Evolutionary conservation across 192 early-diverging fungal genomes (phyloP), one percentile per base, ranked within the genome.

Genomic region (Backusella tarrabulga): DNA sequence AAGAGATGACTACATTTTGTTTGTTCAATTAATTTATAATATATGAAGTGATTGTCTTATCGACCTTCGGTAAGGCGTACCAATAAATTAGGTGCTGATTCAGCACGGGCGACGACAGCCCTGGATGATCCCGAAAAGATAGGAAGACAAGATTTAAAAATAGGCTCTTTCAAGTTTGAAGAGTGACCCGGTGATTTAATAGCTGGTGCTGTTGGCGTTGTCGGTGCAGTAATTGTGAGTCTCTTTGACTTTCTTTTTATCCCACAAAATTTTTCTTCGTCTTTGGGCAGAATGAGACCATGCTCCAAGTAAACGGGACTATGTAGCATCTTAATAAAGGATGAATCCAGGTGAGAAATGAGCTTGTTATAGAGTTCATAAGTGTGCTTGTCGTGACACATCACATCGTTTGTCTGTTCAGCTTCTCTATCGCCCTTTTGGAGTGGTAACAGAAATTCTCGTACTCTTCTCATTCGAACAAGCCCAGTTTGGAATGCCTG

Each of bases 391-490:
- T 72, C 42, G n/a, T 29, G 71, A 3, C 1, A 15, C 17, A 36
- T 8, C 11, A 32, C 2, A 35, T 19, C 35, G 15, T 6, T n/a
- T 7, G 17, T 6, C 5, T n/a, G 17, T 50, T 68, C 26, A 67
- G 1, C 11, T 67, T 34, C 1, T 35, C 9, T 11, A 67, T 19
- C 19, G 12, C 15, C 36, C 9, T 35, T 34, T 35, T 68, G 34
- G 35, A 68, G 7, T 36, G 67, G 23, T 1, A 63, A 29, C 14
- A 26, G 12, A 0, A 63, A 63, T n/a, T 63, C 56, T 63, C 56
- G 23, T 19, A 21, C 72, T 60, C 72, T 56, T 73, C 72, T 50
- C 72, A 73, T 73, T 40, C 63, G 72, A 11, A 73, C 54, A 36
- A 73, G 32, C 17, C 50, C 72, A 21, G 34, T 38, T 26, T 73